phyloP scores from a whole-genome alignment of 1,284 basidiomycete species.

The Ganoderma lingzhi region DNA sequence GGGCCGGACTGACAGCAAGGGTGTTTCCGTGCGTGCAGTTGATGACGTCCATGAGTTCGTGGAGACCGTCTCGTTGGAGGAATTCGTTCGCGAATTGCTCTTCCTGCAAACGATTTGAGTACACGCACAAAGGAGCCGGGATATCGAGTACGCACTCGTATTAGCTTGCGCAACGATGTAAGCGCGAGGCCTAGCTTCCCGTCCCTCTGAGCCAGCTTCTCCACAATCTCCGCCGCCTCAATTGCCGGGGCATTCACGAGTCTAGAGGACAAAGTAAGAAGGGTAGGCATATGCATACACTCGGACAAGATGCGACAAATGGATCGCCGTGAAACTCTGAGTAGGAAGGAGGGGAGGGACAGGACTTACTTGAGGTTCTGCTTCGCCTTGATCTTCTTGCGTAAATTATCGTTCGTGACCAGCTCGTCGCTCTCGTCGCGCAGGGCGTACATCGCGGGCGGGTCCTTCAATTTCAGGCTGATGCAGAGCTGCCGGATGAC shows the following conservation, averaged over 20 bases:
- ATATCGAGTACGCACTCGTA: conserved; percentile 57
- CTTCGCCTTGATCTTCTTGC: conserved; percentile 83
- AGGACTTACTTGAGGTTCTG: conserved; percentile 78
- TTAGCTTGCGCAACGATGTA: conserved; percentile 86
- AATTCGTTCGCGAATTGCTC: conserved; percentile 91
- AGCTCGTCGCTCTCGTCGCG: conserved; percentile 89
- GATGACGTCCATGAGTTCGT: conserved; percentile 80
- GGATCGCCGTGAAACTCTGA: neutral
- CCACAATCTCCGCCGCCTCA: conserved; percentile 83
- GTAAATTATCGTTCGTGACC: conserved; percentile 90
- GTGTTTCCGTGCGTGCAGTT: conserved; percentile 81
- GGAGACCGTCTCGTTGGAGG: conserved; percentile 79
- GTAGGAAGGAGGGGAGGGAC: neutral
- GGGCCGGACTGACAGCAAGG: conserved; percentile 68
- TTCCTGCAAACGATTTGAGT: conserved; percentile 60
- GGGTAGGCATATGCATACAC: conserved; percentile 15
- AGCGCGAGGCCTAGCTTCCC: conserved; percentile 75
- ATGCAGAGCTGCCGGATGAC: conserved; percentile 82
- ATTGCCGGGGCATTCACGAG: conserved; percentile 84
- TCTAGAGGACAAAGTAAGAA: conserved; percentile 45
- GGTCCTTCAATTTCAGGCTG: conserved; percentile 86
- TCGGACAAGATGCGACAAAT: neutral
- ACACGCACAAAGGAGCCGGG: neutral
- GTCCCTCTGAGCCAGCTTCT: conserved; percentile 73
- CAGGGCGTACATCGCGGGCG: conserved; percentile 83